A percentile compares a stretch with the other conserved stretches of the same genome.
Evolutionary conservation across 768 basidiomycete species (phyloP).

Genomic region (Coprinellus aureogranulatus): DNA sequence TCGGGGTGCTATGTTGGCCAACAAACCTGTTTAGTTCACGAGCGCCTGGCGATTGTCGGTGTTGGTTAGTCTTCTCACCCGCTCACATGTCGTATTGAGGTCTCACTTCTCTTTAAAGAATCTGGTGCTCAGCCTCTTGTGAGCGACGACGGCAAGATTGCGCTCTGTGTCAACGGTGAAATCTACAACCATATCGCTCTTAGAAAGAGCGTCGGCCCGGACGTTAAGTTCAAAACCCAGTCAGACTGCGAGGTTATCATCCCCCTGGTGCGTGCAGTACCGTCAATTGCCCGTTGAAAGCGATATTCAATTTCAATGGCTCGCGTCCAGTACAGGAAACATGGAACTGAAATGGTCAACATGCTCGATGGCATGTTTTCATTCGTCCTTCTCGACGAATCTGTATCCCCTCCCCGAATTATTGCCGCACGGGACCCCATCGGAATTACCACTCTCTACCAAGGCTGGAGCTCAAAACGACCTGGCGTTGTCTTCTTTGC

Average conservation of each 20-base stretch:
- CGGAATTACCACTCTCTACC: slow-evolving; percentile 98
- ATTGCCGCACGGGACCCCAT: slow-evolving; percentile 97
- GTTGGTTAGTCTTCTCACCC: slow-evolving; percentile 61
- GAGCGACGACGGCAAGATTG: slow-evolving; percentile 78
- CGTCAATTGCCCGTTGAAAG: too few species aligned
- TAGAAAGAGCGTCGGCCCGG: slow-evolving; percentile 59
- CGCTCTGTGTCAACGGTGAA: slow-evolving; percentile 95
- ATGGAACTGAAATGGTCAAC: slow-evolving; percentile 72
- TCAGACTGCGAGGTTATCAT: slow-evolving; percentile 98
- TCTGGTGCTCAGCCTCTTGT: slow-evolving; percentile 93
- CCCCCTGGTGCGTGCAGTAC: slow-evolving; percentile 65
- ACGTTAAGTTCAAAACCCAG: slow-evolving; percentile 88
- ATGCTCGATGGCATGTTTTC: slow-evolving; percentile 98
- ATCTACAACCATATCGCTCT: slow-evolving; percentile 96
- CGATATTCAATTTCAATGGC: neutral
- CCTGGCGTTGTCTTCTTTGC: slow-evolving; percentile 90
- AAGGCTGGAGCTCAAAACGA: slow-evolving; percentile 83
- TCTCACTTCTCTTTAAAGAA: slow-evolving; percentile 46
- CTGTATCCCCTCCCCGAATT: slow-evolving; percentile 81
- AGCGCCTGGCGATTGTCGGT: slow-evolving; percentile 95
- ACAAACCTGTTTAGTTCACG: slow-evolving; percentile 83
- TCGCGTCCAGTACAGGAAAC: slow-evolving; percentile 69
- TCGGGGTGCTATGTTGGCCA: slow-evolving; percentile 90
- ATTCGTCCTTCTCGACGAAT: slow-evolving; percentile 93
- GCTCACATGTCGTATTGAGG: neutral